Conservation (phyloP, 805 yeast genomes). For the Hyphopichia homilentoma region DNA sequence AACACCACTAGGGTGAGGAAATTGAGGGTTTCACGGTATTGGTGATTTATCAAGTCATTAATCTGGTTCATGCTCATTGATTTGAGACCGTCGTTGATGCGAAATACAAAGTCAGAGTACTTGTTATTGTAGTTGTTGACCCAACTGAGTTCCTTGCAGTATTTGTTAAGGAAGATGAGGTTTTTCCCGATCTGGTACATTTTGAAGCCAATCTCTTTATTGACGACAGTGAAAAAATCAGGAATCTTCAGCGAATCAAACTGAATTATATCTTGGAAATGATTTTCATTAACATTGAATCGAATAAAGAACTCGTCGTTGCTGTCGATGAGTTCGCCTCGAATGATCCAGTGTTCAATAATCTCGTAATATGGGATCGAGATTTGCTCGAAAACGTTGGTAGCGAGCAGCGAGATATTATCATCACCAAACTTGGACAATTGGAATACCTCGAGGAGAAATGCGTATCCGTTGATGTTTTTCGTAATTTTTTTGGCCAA, state of each 20-base stretch:
- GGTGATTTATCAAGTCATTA: slow-evolving; percentile 32
- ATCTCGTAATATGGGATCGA: slow-evolving; percentile 59
- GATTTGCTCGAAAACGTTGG: slow-evolving; percentile 41
- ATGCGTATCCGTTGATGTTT: slow-evolving; percentile 44
- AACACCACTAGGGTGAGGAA: slow-evolving; percentile 49
- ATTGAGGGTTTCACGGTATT: slow-evolving; percentile 50
- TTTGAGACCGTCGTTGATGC: slow-evolving; percentile 28
- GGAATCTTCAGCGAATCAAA: slow-evolving; percentile 40
- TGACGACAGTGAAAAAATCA: slow-evolving; percentile 31
- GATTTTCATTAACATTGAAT: slow-evolving; percentile 24
- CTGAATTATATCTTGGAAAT: slow-evolving; percentile 32
- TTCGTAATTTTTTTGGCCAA: slow-evolving; percentile 31
- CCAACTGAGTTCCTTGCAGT: slow-evolving; percentile 72
- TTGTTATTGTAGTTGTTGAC: slow-evolving; percentile 38
- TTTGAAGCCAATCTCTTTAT: slow-evolving; percentile 33
- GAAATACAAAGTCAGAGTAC: slow-evolving; percentile 27
- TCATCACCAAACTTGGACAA: slow-evolving; percentile 64
- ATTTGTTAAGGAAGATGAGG: slow-evolving; percentile 55
- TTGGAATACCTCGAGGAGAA: slow-evolving; percentile 50
- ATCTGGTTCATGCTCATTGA: slow-evolving; percentile 31
- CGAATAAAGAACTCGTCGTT: slow-evolving; percentile 61
- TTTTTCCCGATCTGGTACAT: slow-evolving; percentile 72
- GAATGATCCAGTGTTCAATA: slow-evolving; percentile 61
- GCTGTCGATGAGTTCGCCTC: slow-evolving; percentile 58
- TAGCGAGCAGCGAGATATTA: slow-evolving; percentile 41